Conservation (phyloP, 352 stramenopile species). For the Pythium chondricola region DNA sequence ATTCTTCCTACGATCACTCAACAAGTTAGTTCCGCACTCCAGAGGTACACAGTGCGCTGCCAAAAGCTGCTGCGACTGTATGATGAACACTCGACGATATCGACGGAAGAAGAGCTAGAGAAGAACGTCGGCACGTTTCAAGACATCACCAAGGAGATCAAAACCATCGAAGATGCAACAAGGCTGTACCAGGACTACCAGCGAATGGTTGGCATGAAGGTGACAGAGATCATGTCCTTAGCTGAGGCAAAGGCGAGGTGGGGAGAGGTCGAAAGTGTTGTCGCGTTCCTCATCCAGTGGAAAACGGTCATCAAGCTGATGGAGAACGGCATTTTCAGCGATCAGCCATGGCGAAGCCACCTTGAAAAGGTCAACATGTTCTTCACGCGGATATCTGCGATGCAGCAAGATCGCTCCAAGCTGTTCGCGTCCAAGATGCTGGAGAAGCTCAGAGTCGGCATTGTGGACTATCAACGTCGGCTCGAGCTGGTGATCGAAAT, state of each 20-base stretch:
- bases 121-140: constrained; percentile 41
- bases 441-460: constrained; percentile 22
- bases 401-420: constrained; percentile 21
- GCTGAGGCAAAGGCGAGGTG: constrained; percentile 35
- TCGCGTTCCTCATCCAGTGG: constrained; percentile 44
- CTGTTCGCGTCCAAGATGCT: constrained; percentile 39
- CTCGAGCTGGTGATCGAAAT: constrained; percentile 47
- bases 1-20: constrained; percentile 64
- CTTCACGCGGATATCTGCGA: constrained; percentile 23
- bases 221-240: constrained; percentile 46
- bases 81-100: constrained; percentile 37
- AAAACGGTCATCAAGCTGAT: constrained; percentile 33
- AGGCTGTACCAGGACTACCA: constrained; percentile 68
- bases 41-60: constrained; percentile 45
- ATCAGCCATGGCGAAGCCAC: constrained; percentile 49
- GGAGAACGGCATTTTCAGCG: constrained; percentile 61
- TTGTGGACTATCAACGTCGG: constrained; percentile 37
- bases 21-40: constrained; percentile 49
- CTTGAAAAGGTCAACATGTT: constrained; percentile 31
- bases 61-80: constrained; percentile 45
- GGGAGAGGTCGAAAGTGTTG: constrained; percentile 54
- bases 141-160: constrained; percentile 42
- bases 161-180: constrained; percentile 40
- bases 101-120: constrained; percentile 54
- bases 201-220: constrained; percentile 57